phyloP scores from a whole-genome alignment of 352 stramenopile genomes.

The Phytopythium chamaehyphon region DNA sequence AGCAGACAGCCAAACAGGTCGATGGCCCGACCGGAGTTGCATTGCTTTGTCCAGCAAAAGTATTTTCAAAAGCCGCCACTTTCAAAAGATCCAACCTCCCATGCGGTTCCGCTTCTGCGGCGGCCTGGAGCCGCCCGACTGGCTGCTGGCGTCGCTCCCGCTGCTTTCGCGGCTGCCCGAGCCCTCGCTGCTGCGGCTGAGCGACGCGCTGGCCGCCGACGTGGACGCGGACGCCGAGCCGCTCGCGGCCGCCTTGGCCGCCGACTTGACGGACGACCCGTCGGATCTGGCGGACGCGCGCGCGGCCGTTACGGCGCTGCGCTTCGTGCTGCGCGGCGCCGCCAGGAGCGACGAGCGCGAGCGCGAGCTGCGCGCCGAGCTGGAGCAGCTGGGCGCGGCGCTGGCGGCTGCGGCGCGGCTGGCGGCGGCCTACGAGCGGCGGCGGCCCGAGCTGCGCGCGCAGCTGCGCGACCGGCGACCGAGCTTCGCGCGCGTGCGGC shows the following conservation, averaged over 20 bases:
- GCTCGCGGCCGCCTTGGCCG: background rate
- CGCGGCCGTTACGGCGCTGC: slow-evolving; percentile 30
- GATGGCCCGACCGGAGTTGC: too few relatives aligned
- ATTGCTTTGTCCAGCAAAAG: too few relatives aligned
- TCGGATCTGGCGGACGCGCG: slow-evolving; percentile 1
- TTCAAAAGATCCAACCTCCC: too few relatives aligned
- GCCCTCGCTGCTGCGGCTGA: slow-evolving; percentile 13
- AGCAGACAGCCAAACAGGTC: too few relatives aligned
- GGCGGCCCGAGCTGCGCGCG: slow-evolving; percentile 20
- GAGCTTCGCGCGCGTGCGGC: slow-evolving; percentile 26
- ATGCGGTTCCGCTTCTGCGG: slow-evolving; percentile 54
- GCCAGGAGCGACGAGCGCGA: slow-evolving; percentile 39
- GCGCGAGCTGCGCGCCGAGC: slow-evolving; percentile 34
- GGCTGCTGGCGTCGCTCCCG: slow-evolving; percentile 46
- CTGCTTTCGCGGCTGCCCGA: slow-evolving; percentile 18
- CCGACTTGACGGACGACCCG: background rate
- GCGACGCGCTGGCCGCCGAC: slow-evolving; percentile 22
- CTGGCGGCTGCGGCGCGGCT: slow-evolving; percentile 14
- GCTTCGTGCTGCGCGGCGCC: slow-evolving; percentile 42
- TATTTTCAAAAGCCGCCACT: too few relatives aligned
- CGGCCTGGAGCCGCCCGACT: slow-evolving; percentile 59
- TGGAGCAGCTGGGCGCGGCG: slow-evolving; percentile 44
- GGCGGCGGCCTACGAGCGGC: slow-evolving; percentile 24
- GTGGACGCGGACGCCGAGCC: background rate
- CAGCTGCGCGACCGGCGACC: slow-evolving; percentile 30